These are phyloP conservation scores for Raffaelea ambrosiae DNA, from an alignment of 2,329 filamentous ascomycete genomes.

Conservation along the genomic window DNA sequence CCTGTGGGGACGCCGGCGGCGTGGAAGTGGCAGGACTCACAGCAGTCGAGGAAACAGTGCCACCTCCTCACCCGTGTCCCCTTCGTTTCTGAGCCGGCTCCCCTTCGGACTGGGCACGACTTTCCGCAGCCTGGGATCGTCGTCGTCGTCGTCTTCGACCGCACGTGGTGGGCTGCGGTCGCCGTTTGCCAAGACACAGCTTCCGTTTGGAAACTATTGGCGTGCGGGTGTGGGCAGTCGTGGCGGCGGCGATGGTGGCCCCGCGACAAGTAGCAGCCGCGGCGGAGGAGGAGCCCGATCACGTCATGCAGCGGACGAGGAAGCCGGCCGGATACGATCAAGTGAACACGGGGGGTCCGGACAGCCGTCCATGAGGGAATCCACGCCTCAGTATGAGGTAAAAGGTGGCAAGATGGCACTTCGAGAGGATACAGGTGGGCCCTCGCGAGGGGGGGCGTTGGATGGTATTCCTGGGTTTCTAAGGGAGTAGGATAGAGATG, in stretches of 20 bases:
- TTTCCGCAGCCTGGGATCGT: slow-evolving; percentile 6
- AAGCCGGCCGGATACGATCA: background rate
- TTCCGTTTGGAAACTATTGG: slow-evolving; percentile 9
- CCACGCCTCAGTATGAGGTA: slow-evolving; percentile 5
- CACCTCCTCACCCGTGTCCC: background rate
- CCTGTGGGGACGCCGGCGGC: slow-evolving; percentile 18
- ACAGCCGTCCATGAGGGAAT: background rate
- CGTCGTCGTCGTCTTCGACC: slow-evolving; percentile 1
- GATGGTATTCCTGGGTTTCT: too few species aligned
- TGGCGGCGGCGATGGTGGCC: too few species aligned
- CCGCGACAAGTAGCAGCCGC: background rate
- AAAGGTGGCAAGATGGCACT: slow-evolving; percentile 4
- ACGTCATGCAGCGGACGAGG: slow-evolving; percentile 2
- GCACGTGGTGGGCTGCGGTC: background rate
- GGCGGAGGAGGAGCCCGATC: background rate
- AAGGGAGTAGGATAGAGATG: too few species aligned
- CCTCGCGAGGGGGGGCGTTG: slow-evolving; percentile 4
- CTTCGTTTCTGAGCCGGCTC: slow-evolving; percentile 3
- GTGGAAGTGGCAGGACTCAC: too few species aligned
- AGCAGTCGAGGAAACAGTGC: background rate
- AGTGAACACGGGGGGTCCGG: background rate
- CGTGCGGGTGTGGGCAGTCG: background rate
- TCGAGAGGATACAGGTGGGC: slow-evolving; percentile 8
- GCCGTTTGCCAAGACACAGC: slow-evolving; percentile 2
- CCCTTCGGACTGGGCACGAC: background rate